Evolutionary conservation across 306 rosid genomes (phyloP).

Genomic region (Glycine soja): DNA sequence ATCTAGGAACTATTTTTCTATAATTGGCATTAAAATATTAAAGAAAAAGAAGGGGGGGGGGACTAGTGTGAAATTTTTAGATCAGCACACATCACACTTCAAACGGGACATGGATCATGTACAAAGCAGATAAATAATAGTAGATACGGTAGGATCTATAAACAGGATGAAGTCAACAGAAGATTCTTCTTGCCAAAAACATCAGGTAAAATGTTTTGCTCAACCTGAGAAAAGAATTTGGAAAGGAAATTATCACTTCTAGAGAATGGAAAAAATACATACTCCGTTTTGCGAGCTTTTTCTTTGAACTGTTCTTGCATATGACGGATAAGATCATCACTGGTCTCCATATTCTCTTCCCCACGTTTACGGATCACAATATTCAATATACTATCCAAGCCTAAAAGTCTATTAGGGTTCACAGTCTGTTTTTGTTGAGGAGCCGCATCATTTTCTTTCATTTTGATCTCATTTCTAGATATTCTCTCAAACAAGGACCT

Average conservation of each 20-base stretch:
- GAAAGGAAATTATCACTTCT: slow-evolving; percentile 32
- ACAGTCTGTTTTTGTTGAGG: slow-evolving; percentile 79
- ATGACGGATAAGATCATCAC: slow-evolving; percentile 92
- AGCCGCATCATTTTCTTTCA: slow-evolving; percentile 88
- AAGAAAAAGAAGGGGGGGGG: not conserved
- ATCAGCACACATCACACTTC: slow-evolving; percentile 35
- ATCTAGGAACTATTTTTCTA: not conserved
- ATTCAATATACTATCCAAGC: slow-evolving; percentile 92
- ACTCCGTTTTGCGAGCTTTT: slow-evolving; percentile 98
- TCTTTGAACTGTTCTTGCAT: slow-evolving; percentile 99
- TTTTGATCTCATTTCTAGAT: slow-evolving; percentile 93
- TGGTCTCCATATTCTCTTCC: slow-evolving; percentile 87
- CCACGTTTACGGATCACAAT: slow-evolving; percentile 82
- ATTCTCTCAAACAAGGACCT: slow-evolving; percentile 88
- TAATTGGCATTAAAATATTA: not conserved
- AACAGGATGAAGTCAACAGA: slow-evolving; percentile 36
- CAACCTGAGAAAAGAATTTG: slow-evolving; percentile 32
- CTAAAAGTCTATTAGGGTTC: slow-evolving; percentile 81
- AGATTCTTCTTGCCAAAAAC: slow-evolving; percentile 36
- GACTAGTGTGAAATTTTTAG: slow-evolving; percentile 24
- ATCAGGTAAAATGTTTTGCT: slow-evolving; percentile 21
- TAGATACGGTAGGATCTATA: slow-evolving; percentile 28
- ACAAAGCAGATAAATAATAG: slow-evolving; percentile 33
- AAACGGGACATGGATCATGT: slow-evolving; percentile 22
- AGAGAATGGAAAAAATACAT: slow-evolving; percentile 41